phyloP scores from a whole-genome alignment of 345 rosid genomes.

The Lepidium sativum region DNA sequence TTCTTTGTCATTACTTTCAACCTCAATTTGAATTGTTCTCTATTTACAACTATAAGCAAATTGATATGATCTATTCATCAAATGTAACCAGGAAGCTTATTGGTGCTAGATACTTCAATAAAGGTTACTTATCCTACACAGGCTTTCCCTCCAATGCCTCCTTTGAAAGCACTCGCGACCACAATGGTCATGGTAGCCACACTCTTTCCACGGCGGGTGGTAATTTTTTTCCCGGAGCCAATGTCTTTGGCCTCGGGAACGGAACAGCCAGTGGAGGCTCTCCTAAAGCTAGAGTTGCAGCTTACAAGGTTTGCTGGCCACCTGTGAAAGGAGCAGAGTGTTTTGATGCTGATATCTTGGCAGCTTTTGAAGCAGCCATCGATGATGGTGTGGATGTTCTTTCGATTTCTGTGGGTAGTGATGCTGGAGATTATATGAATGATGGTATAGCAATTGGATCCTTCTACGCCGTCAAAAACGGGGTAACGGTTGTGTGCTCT shows the following conservation, averaged over 20 bases:
- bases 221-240: slow-evolving; percentile 39
- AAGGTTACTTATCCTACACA: slow-evolving; percentile 33
- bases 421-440: slow-evolving; percentile 9
- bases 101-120: slow-evolving; percentile 57
- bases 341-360: slow-evolving; percentile 49
- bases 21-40: not conserved
- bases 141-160: slow-evolving; percentile 29
- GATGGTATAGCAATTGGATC: slow-evolving; percentile 35
- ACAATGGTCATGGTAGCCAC: slow-evolving; percentile 47
- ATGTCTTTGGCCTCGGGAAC: slow-evolving; percentile 32
- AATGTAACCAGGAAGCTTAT: slow-evolving; percentile 46
- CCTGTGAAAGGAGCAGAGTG: slow-evolving; percentile 26
- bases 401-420: slow-evolving; percentile 39
- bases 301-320: slow-evolving; percentile 57
- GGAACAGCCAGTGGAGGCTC: slow-evolving; percentile 73
- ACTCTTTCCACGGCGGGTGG: slow-evolving; percentile 67
- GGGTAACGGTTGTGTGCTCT: slow-evolving; percentile 32
- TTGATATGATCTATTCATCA: not conserved
- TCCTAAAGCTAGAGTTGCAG: slow-evolving; percentile 50
- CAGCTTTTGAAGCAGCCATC: slow-evolving; percentile 52
- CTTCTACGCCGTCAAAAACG: slow-evolving; percentile 33
- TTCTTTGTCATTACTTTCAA: not conserved
- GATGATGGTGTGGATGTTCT: slow-evolving; percentile 47
- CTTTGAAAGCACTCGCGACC: slow-evolving; percentile 30
- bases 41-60: not conserved